Percentiles rank a stretch among this genome's conserved stretches.
Conservation (phyloP, 2,329 filamentous ascomycete genomes). For the Neopestalotiopsis sp. region DNA sequence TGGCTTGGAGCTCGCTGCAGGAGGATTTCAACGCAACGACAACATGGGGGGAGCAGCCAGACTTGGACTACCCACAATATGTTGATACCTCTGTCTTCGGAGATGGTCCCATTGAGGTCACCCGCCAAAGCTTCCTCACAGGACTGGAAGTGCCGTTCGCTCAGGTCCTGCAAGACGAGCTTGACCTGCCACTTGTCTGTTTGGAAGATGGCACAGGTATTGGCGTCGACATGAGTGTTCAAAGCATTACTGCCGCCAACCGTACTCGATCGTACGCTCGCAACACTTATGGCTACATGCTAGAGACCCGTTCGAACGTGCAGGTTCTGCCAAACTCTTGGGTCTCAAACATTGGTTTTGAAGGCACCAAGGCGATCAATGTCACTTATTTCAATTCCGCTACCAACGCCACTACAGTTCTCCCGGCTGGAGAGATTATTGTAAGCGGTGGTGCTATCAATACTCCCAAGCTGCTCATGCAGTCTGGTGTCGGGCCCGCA, state of each 20-base stretch:
- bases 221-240: slow-evolving; percentile 23
- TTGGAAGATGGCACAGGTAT: slow-evolving; percentile 26
- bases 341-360: slow-evolving; percentile 41
- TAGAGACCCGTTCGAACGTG: slow-evolving; percentile 21
- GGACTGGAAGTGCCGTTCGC: not conserved
- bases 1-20: slow-evolving; percentile 11
- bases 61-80: too few relatives aligned
- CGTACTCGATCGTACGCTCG: slow-evolving; percentile 27
- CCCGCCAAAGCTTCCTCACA: not conserved
- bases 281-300: slow-evolving; percentile 23
- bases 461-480: slow-evolving; percentile 35
- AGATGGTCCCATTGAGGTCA: slow-evolving; percentile 2
- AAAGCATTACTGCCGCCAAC: slow-evolving; percentile 22
- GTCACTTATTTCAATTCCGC: slow-evolving; percentile 38
- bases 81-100: slow-evolving; percentile 1
- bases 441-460: slow-evolving; percentile 34
- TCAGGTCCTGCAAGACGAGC: not conserved
- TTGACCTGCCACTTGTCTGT: slow-evolving; percentile 17
- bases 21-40: slow-evolving; percentile 10
- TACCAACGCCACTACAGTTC: slow-evolving; percentile 37
- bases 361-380: slow-evolving; percentile 37
- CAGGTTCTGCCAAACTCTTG: slow-evolving; percentile 31
- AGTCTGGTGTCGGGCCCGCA: slow-evolving; percentile 36
- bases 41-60: not conserved
- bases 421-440: slow-evolving; percentile 36